Base-by-base conservation (phyloP, 805 yeast species). In the Candida parachauliodes region DNA sequence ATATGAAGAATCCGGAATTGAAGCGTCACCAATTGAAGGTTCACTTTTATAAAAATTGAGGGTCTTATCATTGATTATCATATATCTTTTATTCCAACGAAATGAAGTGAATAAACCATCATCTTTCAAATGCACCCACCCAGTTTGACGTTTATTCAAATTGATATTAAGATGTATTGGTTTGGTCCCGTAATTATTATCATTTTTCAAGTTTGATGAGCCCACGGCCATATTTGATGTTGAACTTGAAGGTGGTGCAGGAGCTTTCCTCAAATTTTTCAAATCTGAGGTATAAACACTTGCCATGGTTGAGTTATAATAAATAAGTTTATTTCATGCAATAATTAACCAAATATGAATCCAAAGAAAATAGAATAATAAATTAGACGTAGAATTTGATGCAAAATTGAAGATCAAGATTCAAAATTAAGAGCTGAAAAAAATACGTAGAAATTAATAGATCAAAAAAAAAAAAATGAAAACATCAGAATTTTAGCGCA, bases 121-220 rank as follows among this genome's bases (percentile, higher is more conserved):
- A 50, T 91, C 98, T 58, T 87, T 89, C 42, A 88, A 80, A 38
- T 85, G 84, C 16, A 88, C 89, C 95, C 96, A 89, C 0, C 97
- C 96, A 41, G 77, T 72, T 41, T 59, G 64, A 11, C 63, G 51
- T 35, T 68, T 58, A 41, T 62, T 60, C 45, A 55, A 44, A 34
- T 42, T 46, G 28, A 52, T 45, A 28, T 44, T 46, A 21, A 52
- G 37, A 32, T 42, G 47, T 21, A 50, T 46, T 3, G 43, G 20
- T 8, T 8, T 31, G 10, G 32, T 10, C 4, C 5, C 21, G 14
- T 16, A 14, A 28, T 16, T 11, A 23, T 11, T 17, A 5, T 18
- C 10, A 14, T 22, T 12, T 8, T 11, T 5, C 4, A 2, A 24
- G n/a, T 22, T 23, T 16, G 25, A 21, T 15, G 19, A 14, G 14